Evolutionary conservation across 805 yeast genomes (phyloP).

Genomic region (Nakazawaea wickerhamii): DNA sequence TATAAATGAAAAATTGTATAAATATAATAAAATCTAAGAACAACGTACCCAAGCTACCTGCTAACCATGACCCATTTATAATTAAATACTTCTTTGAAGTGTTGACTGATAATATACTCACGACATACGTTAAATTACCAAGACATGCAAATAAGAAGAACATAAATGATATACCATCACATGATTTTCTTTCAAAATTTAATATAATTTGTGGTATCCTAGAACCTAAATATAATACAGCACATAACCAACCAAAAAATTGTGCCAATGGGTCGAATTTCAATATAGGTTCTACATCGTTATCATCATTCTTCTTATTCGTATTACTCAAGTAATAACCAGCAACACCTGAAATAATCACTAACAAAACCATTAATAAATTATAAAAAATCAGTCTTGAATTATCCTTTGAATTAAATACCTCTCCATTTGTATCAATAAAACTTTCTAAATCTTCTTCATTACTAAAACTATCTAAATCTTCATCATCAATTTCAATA

Average conservation of each 20-base stretch:
- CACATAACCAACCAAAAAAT: conserved; percentile 79
- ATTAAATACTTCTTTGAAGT: conserved; percentile 62
- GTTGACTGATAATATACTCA: conserved; percentile 75
- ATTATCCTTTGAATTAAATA: conserved; percentile 17
- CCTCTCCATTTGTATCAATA: conserved; percentile 27
- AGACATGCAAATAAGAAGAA: conserved; percentile 93
- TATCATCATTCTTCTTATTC: conserved; percentile 30
- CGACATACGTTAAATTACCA: conserved; percentile 88
- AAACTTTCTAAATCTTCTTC: conserved; percentile 23
- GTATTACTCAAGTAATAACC: conserved; percentile 78
- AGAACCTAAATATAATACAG: conserved; percentile 74
- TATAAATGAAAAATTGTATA: conserved; percentile 78
- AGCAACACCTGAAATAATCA: conserved; percentile 71
- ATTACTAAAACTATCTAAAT: conserved; percentile 20
- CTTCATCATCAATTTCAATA: conserved; percentile 23
- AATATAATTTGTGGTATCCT: conserved; percentile 87
- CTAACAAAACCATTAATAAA: conserved; percentile 55
- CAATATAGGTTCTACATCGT: conserved; percentile 34
- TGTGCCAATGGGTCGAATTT: conserved; percentile 78
- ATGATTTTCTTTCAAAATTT: conserved; percentile 81
- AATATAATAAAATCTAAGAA: conserved; percentile 79
- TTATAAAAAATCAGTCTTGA: conserved; percentile 24
- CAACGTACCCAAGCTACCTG: conserved; percentile 87
- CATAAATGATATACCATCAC: conserved; percentile 92
- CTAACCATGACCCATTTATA: conserved; percentile 87